phyloP scores from a whole-genome alignment of 352 stramenopile species.

The Pythium insidiosum region DNA sequence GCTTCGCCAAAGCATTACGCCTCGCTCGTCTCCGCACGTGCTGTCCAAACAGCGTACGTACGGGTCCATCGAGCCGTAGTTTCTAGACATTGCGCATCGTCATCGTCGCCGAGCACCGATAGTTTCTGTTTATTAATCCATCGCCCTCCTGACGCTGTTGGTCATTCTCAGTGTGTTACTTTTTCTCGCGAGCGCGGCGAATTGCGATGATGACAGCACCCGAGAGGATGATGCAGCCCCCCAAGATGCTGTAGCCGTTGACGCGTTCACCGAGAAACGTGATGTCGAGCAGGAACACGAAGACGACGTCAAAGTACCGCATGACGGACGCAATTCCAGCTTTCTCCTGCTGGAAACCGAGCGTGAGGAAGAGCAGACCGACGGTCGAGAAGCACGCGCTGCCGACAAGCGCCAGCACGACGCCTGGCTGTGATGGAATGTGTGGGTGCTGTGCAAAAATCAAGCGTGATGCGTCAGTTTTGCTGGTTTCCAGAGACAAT shows the following conservation, averaged over 20 bases:
- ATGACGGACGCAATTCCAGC: constrained; percentile 57
- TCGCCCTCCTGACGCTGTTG: neutral
- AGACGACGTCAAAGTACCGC: constrained; percentile 65
- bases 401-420: constrained; percentile 32
- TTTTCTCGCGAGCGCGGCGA: constrained; percentile 20
- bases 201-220: constrained; percentile 45
- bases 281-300: constrained; percentile 47
- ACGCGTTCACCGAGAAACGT: constrained; percentile 41
- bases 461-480: too few species aligned
- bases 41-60: constrained; percentile 19
- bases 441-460: constrained; percentile 14
- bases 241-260: constrained; percentile 48
- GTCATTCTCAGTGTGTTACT: constrained; percentile 6
- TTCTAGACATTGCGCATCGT: neutral
- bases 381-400: constrained; percentile 41
- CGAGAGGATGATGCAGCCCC: constrained; percentile 37
- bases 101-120: too few species aligned
- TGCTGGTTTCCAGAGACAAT: too few species aligned
- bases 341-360: constrained; percentile 49
- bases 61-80: constrained; percentile 15
- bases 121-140: neutral
- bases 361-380: constrained; percentile 44
- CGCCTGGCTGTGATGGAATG: constrained; percentile 11
- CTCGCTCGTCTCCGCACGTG: constrained; percentile 45
- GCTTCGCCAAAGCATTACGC: constrained; percentile 68